Evolutionary conservation across 495 filamentous ascomycete species (phyloP).

Genomic region (Neurospora sp.): DNA sequence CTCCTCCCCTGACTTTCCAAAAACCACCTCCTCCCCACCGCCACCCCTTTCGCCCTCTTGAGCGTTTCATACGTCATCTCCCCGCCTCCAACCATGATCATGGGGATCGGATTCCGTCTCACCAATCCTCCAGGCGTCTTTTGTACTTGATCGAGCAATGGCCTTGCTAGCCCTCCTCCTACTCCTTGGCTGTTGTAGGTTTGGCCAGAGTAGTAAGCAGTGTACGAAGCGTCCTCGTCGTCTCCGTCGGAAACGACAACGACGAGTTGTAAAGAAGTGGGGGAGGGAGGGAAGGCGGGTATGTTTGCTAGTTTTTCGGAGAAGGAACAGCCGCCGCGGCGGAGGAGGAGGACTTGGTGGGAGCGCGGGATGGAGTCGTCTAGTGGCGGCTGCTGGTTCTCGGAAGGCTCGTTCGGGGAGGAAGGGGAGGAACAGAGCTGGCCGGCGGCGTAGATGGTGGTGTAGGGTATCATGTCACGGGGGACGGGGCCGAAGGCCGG

Average conservation of each 20-base stretch:
- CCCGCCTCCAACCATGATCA: slow-evolving; percentile 80
- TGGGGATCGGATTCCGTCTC: slow-evolving; percentile 62
- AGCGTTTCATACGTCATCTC: slow-evolving; percentile 56
- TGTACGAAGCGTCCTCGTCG: slow-evolving; percentile 20
- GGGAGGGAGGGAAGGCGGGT: slow-evolving; percentile 57
- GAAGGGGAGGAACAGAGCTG: slow-evolving; percentile 45
- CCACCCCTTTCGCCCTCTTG: slow-evolving; percentile 49
- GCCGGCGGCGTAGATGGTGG: slow-evolving; percentile 58
- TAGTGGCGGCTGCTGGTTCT: background rate
- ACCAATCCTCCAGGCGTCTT: slow-evolving; percentile 59
- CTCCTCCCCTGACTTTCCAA: slow-evolving; percentile 71
- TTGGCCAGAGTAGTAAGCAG: slow-evolving; percentile 5
- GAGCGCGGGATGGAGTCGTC: slow-evolving; percentile 42
- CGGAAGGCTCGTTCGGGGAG: background rate
- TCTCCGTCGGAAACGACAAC: slow-evolving; percentile 63
- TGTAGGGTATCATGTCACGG: slow-evolving; percentile 46
- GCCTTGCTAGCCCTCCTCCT: slow-evolving; percentile 36
- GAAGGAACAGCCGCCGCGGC: slow-evolving; percentile 79
- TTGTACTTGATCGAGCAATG: slow-evolving; percentile 69
- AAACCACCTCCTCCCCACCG: slow-evolving; percentile 66
- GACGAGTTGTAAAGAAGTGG: slow-evolving; percentile 60
- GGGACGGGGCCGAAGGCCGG: slow-evolving; percentile 22
- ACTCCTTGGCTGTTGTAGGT: slow-evolving; percentile 13
- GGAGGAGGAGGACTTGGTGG: slow-evolving; percentile 76
- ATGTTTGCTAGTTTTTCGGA: slow-evolving; percentile 74